Evolutionary conservation across 2,329 filamentous ascomycete species (phyloP).

Genomic region (Aspergillus puulaauensis): DNA sequence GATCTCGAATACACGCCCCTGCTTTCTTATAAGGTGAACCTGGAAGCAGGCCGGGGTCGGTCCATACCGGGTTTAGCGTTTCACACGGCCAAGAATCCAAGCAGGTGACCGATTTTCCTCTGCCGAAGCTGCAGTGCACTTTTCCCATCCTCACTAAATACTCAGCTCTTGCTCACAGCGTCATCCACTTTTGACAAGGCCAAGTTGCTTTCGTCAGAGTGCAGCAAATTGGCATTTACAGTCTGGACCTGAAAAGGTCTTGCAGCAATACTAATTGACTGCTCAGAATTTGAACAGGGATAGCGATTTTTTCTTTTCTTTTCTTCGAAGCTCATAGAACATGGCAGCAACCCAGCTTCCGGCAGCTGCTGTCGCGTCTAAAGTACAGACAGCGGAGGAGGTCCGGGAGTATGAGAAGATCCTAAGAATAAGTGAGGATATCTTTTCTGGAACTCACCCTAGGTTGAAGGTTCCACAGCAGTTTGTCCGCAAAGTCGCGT

Average conservation of each 20-base stretch:
- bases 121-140: constrained; percentile 2
- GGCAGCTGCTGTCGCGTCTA: constrained; percentile 29
- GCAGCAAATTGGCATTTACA: constrained; percentile 5
- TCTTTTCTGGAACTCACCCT: constrained; percentile 70
- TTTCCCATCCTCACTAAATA: not conserved
- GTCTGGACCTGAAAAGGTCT: constrained; percentile 6
- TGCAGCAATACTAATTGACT: constrained; percentile 9
- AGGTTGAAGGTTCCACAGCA: constrained; percentile 58
- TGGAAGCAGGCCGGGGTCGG: not conserved
- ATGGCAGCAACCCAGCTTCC: constrained; percentile 37
- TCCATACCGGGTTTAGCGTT: constrained; percentile 19
- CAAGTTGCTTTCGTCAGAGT: constrained; percentile 4
- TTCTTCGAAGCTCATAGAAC: constrained; percentile 17
- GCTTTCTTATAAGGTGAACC: not conserved
- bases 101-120: constrained; percentile 11
- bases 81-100: constrained; percentile 1
- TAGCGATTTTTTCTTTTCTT: not conserved
- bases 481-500: constrained; percentile 45
- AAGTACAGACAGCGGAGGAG: constrained; percentile 50
- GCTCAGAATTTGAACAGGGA: constrained; percentile 1
- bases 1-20: not conserved
- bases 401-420: constrained; percentile 76
- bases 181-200: not conserved
- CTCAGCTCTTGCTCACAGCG: not conserved
- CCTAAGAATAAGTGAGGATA: constrained; percentile 73